These are phyloP conservation scores for Mallotus repandus DNA, from an alignment of 441 rosid genomes.

Conservation along the genomic window DNA sequence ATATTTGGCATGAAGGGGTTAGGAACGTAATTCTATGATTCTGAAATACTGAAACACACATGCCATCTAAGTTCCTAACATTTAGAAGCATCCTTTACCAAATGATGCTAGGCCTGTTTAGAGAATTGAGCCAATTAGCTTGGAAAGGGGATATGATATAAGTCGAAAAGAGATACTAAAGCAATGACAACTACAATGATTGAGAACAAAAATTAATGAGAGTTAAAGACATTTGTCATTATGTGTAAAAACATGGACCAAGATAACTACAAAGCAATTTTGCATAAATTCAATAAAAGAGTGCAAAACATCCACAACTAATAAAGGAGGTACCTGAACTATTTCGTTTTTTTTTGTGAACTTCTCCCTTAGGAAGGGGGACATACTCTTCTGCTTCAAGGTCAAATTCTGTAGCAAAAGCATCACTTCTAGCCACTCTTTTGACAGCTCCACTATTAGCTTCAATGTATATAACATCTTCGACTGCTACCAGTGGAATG, in stretches of 20 bases:
- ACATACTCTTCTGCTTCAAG: constrained; percentile 99
- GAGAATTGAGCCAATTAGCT: too few species aligned
- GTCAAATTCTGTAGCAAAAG: constrained; percentile 95
- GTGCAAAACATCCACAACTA: background rate
- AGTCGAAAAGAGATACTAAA: background rate
- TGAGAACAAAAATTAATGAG: background rate
- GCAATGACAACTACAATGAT: background rate
- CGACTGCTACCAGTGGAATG: constrained; percentile 81
- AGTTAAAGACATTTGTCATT: too few species aligned
- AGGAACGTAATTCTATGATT: background rate
- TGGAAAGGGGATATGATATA: background rate
- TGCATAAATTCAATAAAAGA: background rate
- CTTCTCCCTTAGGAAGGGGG: constrained; percentile 98
- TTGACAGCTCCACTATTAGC: constrained; percentile 98
- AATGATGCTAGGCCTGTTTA: background rate
- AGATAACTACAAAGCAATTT: too few species aligned
- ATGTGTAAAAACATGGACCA: too few species aligned
- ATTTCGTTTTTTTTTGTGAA: constrained; percentile 98
- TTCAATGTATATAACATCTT: constrained; percentile 97
- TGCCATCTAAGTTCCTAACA: constrained; percentile 7
- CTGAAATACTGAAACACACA: background rate
- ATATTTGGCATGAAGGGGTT: background rate
- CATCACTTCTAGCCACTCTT: constrained; percentile 95
- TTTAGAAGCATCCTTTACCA: background rate
- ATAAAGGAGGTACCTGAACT: constrained; percentile 66